These are phyloP conservation scores for Coemansia brasiliensis DNA, from an alignment of 192 early-diverging fungal genomes.

Conservation along the genomic window DNA sequence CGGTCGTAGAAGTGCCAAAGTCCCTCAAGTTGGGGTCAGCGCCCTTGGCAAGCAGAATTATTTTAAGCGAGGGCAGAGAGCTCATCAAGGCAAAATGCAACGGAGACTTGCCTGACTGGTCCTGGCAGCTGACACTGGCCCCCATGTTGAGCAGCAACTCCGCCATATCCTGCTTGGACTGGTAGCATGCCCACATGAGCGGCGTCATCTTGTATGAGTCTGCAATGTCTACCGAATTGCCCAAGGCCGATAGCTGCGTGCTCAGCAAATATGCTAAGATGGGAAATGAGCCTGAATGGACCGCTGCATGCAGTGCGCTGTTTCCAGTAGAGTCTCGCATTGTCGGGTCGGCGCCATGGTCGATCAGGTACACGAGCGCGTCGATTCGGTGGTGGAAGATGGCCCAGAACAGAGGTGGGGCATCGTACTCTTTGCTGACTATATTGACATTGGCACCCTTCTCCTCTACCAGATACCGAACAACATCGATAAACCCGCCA, in stretches of 20 bases:
- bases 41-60: constrained; percentile 73
- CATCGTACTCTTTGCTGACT: constrained; percentile 71
- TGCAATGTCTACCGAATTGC: constrained; percentile 55
- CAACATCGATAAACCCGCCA: constrained; percentile 68
- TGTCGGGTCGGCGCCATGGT: constrained; percentile 74
- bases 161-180: constrained; percentile 71
- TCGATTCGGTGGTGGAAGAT: constrained; percentile 71
- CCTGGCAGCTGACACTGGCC: constrained; percentile 67
- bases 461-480: constrained; percentile 75
- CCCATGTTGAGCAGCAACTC: constrained; percentile 69
- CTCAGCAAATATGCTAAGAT: constrained; percentile 73
- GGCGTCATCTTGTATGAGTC: constrained; percentile 83
- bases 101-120: constrained; percentile 75
- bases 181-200: constrained; percentile 95
- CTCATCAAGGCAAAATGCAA: constrained; percentile 89
- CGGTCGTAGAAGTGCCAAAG: constrained; percentile 15
- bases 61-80: constrained; percentile 56
- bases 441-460: constrained; percentile 71
- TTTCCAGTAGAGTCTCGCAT: constrained; percentile 83
- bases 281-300: constrained; percentile 79
- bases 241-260: constrained; percentile 65
- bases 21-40: constrained; percentile 64
- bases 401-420: constrained; percentile 94
- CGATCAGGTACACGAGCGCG: constrained; percentile 70
- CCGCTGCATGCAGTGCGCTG: constrained; percentile 85